These are phyloP conservation scores for Microbotryum saponariae DNA, from an alignment of 1,284 basidiomycete species.

Conservation along the genomic window DNA sequence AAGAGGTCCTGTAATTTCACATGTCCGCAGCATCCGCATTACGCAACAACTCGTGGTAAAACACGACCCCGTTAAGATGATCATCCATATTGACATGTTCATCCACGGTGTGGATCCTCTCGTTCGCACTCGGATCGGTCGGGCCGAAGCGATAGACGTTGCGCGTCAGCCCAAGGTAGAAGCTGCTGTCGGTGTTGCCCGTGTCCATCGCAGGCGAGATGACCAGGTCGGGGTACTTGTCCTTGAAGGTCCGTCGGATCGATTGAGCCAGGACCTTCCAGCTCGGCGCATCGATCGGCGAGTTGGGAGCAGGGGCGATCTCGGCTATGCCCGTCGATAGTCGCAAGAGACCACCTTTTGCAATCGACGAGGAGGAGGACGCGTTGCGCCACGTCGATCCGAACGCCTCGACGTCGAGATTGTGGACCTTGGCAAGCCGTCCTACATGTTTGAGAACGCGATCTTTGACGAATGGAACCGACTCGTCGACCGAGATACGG, in stretches of 20 bases:
- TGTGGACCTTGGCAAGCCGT: constrained; percentile 45
- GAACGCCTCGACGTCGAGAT: constrained; percentile 51
- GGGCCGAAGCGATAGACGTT: constrained; percentile 50
- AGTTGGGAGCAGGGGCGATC: constrained; percentile 51
- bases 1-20: no score
- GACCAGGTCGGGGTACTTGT: constrained; percentile 38
- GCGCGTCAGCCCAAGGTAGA: constrained; percentile 49
- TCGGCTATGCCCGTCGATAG: constrained; percentile 29
- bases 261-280: constrained; percentile 49
- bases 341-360: no score
- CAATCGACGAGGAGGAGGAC: no score
- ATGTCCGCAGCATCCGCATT: not conserved
- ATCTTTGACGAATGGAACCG: constrained; percentile 45
- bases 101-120: constrained; percentile 58
- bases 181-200: constrained; percentile 47
- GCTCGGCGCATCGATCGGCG: constrained; percentile 45
- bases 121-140: constrained; percentile 41
- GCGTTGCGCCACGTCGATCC: constrained; percentile 34
- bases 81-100: constrained; percentile 40
- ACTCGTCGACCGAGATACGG: constrained; percentile 50
- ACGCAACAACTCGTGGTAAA: not conserved
- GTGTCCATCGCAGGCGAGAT: constrained; percentile 52
- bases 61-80: constrained; percentile 7
- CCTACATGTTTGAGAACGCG: constrained; percentile 46
- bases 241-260: constrained; percentile 44